A percentile compares a stretch with the other conserved stretches of the same genome.
Conservation (phyloP, 2,329 filamentous ascomycete genomes). For the Mycosphaerella sp. region DNA sequence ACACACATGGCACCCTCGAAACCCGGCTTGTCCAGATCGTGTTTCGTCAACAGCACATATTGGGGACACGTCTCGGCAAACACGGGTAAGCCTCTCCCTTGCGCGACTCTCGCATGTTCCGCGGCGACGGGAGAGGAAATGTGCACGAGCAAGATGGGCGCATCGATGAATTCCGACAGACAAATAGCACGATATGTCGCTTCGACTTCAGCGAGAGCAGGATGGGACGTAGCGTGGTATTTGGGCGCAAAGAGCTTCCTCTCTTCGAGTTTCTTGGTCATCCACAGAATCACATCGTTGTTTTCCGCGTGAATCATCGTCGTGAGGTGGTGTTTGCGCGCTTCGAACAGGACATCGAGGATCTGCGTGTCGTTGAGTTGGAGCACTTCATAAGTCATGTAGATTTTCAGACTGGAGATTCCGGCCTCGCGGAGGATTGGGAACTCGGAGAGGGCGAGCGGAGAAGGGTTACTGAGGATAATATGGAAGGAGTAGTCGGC, state of each 20-base stretch:
- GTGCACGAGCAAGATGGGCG: conserved; percentile 50
- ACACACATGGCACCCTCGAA: conserved; percentile 53
- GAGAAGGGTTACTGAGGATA: conserved; percentile 35
- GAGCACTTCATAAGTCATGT: not conserved
- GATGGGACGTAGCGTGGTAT: conserved; percentile 47
- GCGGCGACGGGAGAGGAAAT: conserved; percentile 46
- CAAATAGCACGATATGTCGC: conserved; percentile 50
- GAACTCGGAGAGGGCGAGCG: conserved; percentile 30
- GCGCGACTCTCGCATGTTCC: conserved; percentile 43
- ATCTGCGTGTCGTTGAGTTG: not conserved
- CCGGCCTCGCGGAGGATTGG: conserved; percentile 25
- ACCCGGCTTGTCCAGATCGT: conserved; percentile 45
- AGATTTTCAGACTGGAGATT: not conserved
- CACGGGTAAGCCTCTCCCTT: conserved; percentile 46
- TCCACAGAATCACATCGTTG: conserved; percentile 49
- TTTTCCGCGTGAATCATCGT: conserved; percentile 54
- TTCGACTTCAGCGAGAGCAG: conserved; percentile 47
- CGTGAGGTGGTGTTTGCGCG: conserved; percentile 38
- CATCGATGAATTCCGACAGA: conserved; percentile 46
- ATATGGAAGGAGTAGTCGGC: conserved; percentile 44
- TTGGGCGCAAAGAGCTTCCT: conserved; percentile 45
- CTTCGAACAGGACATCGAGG: not conserved
- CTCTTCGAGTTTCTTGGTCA: conserved; percentile 48
- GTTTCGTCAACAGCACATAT: conserved; percentile 49
- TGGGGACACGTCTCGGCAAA: conserved; percentile 53